Evolutionary conservation across 2,329 filamentous ascomycete genomes (phyloP).

Genomic region (Sporothrix globosa): DNA sequence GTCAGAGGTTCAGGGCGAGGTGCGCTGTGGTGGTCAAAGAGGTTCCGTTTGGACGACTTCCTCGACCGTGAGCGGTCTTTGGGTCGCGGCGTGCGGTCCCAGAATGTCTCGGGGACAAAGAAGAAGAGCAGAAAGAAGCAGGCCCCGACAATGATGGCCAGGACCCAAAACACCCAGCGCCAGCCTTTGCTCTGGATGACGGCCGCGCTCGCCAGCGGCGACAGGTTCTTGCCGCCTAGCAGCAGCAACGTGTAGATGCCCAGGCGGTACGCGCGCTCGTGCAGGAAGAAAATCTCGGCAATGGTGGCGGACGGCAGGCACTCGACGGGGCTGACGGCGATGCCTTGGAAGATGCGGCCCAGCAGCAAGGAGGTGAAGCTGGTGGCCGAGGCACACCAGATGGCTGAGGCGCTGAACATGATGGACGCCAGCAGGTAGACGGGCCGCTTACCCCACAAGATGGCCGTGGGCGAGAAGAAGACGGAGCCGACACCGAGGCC

Average conservation of each 20-base stretch:
- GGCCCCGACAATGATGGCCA: constrained; percentile 76
- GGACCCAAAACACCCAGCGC: constrained; percentile 92
- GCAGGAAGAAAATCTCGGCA: constrained; percentile 93
- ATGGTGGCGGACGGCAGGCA: constrained; percentile 92
- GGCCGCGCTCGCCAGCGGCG: constrained; percentile 82
- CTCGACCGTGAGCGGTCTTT: constrained; percentile 33
- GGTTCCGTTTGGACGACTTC: constrained; percentile 20
- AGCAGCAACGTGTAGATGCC: constrained; percentile 91
- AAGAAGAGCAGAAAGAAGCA: constrained; percentile 76
- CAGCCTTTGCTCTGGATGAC: constrained; percentile 78
- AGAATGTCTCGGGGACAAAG: constrained; percentile 94
- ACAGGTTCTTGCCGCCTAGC: constrained; percentile 86
- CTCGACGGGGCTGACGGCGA: constrained; percentile 87
- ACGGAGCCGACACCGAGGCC: constrained; percentile 85
- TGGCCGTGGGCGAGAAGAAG: constrained; percentile 85
- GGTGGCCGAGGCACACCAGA: constrained; percentile 87
- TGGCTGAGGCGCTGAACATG: constrained; percentile 72
- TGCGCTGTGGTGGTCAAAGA: constrained; percentile 12
- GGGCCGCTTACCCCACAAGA: constrained; percentile 85
- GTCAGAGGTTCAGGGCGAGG: background rate
- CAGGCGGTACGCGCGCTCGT: constrained; percentile 88
- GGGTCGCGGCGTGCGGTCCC: constrained; percentile 75
- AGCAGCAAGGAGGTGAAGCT: constrained; percentile 77
- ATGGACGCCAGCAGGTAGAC: constrained; percentile 80
- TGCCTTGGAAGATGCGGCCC: constrained; percentile 83